phyloP scores from a whole-genome alignment of 1,139 yeast genomes.

The Casaregolazyma suthepensis region DNA sequence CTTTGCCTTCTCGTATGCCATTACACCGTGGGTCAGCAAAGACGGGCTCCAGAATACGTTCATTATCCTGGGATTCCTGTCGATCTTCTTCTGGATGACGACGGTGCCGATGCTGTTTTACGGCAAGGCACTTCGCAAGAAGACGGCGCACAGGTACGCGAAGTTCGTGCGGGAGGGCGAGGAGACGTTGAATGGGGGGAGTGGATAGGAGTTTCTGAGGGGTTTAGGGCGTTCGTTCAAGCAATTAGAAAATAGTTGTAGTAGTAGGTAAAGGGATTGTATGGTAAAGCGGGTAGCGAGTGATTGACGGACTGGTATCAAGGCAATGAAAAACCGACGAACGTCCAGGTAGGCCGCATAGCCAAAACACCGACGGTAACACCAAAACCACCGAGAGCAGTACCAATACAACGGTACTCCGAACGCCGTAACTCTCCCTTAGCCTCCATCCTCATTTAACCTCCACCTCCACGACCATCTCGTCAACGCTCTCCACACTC shows the following conservation, averaged over 20 bases:
- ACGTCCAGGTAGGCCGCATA: too few relatives aligned
- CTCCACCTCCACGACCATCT: neutral
- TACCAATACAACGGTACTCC: too few relatives aligned
- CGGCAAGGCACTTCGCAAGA: conserved; percentile 23
- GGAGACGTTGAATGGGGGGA: neutral
- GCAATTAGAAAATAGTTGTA: too few relatives aligned
- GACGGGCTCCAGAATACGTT: conserved; percentile 42
- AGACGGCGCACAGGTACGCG: conserved; percentile 13
- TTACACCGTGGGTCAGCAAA: conserved; percentile 42
- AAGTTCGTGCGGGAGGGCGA: conserved; percentile 4
- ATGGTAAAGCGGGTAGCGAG: too few relatives aligned
- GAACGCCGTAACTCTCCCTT: too few relatives aligned
- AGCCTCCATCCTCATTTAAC: neutral
- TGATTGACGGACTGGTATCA: too few relatives aligned
- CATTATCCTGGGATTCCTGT: conserved; percentile 40
- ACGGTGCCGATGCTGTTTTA: conserved; percentile 36
- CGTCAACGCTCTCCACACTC: neutral
- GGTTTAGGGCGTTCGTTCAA: too few relatives aligned
- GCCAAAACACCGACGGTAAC: neutral
- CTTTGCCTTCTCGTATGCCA: conserved; percentile 44
- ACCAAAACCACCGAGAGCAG: neutral
- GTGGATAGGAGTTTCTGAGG: too few relatives aligned
- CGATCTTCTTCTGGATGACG: conserved; percentile 38
- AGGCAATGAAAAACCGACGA: too few relatives aligned
- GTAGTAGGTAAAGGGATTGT: too few relatives aligned